Base-by-base conservation (phyloP, 1,284 basidiomycete genomes). In the Anthracocystis walkeri region DNA sequence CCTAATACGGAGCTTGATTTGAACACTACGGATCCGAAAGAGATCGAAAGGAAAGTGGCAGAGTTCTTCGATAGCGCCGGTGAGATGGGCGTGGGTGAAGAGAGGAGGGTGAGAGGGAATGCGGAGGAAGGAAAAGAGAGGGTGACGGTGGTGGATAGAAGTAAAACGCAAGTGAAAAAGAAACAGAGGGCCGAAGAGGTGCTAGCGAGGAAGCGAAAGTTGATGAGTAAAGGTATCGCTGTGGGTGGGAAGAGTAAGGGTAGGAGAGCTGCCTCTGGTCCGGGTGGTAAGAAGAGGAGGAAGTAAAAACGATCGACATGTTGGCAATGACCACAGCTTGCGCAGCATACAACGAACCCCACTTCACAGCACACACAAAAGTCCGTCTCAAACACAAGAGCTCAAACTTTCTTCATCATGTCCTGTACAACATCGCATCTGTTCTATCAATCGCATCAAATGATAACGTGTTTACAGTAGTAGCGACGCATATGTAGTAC, bases 1-100 rank as follows among this genome's bases (percentile, higher is more conserved):
- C 12, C 27, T 4, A 58, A 65, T 10, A 80, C 78, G n/a, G 83
- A 84, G 49, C 53, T 84, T 18, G 83, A 84, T 50, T 46, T 84
- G 3, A 75, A 73, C 29, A 65, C 65, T 12, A 46, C 31, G 14
- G 65, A 79, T 51, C 25, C 14, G 0, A 40, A n/a, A 3, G 35
- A 45, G n/a, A 61, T 71, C 8, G 6, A 10, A 3, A 10, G 7
- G 3, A 54, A 21, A 20, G 23, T 68, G 1, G 4, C 33, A 2
- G 33, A 7, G 3, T 65, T 64, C 23, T 62, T 65, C 46, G 38
- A 73, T 0, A 41, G 23, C 2, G 55, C 2, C 18, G 46, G 46
- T 10, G 27, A 29, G 20, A 10, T n/a, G 11, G 14, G 40, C 21
- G 7, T 45, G 29, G 14, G 25, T 14, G 27, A 56, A 5, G 35